A percentile compares a stretch with the other conserved stretches of the same genome.
Evolutionary conservation across 352 stramenopile species (phyloP).

Genomic region (Pythium insidiosum): DNA sequence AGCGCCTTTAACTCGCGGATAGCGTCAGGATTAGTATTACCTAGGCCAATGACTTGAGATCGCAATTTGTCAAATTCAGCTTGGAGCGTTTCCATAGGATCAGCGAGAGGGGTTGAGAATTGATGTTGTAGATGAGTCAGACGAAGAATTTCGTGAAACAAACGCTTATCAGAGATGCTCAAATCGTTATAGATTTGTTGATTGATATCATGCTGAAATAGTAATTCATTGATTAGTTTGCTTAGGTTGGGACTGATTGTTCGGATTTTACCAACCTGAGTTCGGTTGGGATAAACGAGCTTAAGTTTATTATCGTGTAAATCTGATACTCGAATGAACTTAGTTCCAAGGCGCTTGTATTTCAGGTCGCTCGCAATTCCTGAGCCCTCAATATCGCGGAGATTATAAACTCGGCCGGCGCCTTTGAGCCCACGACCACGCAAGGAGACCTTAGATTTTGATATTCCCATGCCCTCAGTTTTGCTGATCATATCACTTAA

Average conservation of each 20-base stretch:
- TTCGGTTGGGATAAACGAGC: slow-evolving; percentile 4
- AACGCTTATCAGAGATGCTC: slow-evolving; percentile 1
- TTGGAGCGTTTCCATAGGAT: slow-evolving; percentile 1
- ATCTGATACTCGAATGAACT: slow-evolving; percentile 6
- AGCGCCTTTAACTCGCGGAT: slow-evolving; percentile 7
- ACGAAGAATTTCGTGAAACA: slow-evolving; percentile 5
- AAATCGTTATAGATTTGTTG: slow-evolving; percentile 5
- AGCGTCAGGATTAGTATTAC: slow-evolving; percentile 4
- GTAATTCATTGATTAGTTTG: slow-evolving; percentile 2
- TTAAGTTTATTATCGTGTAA: slow-evolving; percentile 1
- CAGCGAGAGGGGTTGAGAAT: background rate
- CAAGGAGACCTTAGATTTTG: background rate
- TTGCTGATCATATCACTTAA: too few species aligned
- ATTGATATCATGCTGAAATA: slow-evolving; percentile 8
- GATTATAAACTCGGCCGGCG: background rate
- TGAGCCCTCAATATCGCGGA: slow-evolving; percentile 1
- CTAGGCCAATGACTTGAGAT: background rate
- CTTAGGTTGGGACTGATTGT: background rate
- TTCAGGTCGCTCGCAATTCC: slow-evolving; percentile 4
- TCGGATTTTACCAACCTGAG: background rate
- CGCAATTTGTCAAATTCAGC: slow-evolving; percentile 11
- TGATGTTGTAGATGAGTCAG: slow-evolving; percentile 5
- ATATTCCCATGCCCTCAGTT: too few species aligned
- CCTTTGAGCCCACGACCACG: background rate
- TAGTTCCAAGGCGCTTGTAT: slow-evolving; percentile 8